A percentile compares a stretch with the other conserved stretches of the same genome.
These are phyloP conservation scores for Limonomyces culmigenus DNA, from an alignment of 1,284 basidiomycete genomes.

Conservation along the genomic window DNA sequence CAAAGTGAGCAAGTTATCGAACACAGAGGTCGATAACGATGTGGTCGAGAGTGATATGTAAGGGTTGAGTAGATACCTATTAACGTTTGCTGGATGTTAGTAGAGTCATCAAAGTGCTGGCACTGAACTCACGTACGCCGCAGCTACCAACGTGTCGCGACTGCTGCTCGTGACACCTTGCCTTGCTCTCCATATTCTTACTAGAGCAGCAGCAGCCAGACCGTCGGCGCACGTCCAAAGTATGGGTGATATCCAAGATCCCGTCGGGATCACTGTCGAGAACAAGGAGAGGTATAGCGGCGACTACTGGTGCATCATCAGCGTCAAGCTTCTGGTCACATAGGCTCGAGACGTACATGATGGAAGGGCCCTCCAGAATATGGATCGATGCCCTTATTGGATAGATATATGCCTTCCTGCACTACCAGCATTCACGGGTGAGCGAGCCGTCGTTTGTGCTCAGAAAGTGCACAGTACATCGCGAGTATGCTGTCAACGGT, in stretches of 20 bases:
- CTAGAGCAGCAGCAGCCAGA: constrained; percentile 46
- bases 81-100: neutral
- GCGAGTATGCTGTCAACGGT: constrained; percentile 60
- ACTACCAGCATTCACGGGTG: constrained; percentile 28
- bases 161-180: constrained; percentile 26
- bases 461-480: constrained; percentile 14
- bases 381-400: constrained; percentile 57
- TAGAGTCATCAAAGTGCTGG: neutral
- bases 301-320: constrained; percentile 32
- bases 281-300: constrained; percentile 70
- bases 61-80: constrained; percentile 84
- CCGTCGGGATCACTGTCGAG: constrained; percentile 43
- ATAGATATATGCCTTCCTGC: constrained; percentile 74
- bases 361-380: constrained; percentile 75
- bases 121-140: constrained; percentile 34
- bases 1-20: constrained; percentile 63
- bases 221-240: constrained; percentile 63
- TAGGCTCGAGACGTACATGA: constrained; percentile 39
- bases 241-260: constrained; percentile 27
- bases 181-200: constrained; percentile 48
- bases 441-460: neutral
- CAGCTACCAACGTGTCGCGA: constrained; percentile 40
- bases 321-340: constrained; percentile 4
- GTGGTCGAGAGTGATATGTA: constrained; percentile 69
- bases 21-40: constrained; percentile 62